Percentiles rank a stretch among this genome's conserved stretches.
These are phyloP conservation scores for Metarhizium anisopliae DNA, from an alignment of 2,329 filamentous ascomycete genomes.

Conservation along the genomic window DNA sequence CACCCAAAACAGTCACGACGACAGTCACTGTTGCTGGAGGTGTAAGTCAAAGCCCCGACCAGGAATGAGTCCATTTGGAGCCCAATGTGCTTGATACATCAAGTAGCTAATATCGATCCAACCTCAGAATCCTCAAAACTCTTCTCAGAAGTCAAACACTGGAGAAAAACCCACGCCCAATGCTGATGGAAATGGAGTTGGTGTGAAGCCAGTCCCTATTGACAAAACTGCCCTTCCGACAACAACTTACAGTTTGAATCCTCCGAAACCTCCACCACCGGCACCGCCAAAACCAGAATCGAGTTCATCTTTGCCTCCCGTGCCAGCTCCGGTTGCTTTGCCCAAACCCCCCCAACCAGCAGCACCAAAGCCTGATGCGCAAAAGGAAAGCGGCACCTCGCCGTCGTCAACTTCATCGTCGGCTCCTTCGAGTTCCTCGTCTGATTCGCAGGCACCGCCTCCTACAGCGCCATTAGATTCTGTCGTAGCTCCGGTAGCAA, in stretches of 20 bases:
- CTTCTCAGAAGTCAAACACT: not conserved
- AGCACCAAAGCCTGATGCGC: not conserved
- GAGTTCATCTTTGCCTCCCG: constrained; percentile 7
- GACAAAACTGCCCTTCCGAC: constrained; percentile 8
- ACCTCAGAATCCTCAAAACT: not conserved
- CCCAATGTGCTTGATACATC: not conserved
- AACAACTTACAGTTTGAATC: no score
- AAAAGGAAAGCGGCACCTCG: not conserved
- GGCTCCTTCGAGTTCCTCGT: not conserved
- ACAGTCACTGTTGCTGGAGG: constrained; percentile 5
- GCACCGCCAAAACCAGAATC: no score
- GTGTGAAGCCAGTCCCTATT: constrained; percentile 22
- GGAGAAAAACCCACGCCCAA: constrained; percentile 5
- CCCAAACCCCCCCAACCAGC: not conserved
- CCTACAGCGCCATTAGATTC: constrained; percentile 4
- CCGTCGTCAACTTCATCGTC: no score
- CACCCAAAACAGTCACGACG: constrained; percentile 5
- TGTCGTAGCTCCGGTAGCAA: constrained; percentile 1
- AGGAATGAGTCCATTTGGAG: not conserved
- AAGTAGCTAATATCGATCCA: not conserved
- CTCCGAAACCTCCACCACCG: no score
- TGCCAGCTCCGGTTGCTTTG: not conserved
- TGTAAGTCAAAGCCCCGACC: not conserved
- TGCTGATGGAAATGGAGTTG: constrained; percentile 16
- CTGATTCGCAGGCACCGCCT: constrained; percentile 1